Conservation (phyloP, 441 rosid genomes). For the Kokia cookei region DNA sequence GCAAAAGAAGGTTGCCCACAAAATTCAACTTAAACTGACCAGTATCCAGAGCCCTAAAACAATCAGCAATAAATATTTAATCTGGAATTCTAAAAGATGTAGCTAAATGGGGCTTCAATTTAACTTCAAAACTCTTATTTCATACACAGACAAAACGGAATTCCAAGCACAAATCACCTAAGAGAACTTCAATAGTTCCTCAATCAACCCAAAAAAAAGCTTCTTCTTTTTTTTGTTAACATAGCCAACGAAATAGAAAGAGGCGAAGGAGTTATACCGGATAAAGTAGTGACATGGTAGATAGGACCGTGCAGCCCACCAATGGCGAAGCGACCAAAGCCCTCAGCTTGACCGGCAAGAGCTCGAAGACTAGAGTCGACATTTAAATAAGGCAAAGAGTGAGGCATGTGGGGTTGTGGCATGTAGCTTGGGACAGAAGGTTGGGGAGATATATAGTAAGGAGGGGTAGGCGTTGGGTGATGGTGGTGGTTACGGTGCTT, state of each 20-base stretch:
- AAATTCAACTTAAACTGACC: neutral
- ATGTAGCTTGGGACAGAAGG: neutral
- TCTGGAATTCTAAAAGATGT: neutral
- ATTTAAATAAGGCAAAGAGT: constrained; percentile 49
- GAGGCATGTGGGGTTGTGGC: constrained; percentile 19
- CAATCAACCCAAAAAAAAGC: neutral
- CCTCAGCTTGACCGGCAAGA: constrained; percentile 80
- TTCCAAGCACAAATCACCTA: neutral
- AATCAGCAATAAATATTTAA: neutral
- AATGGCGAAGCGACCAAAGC: constrained; percentile 71
- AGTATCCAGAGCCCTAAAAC: neutral
- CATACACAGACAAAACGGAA: neutral
- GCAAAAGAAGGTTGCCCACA: neutral
- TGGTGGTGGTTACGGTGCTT: constrained; percentile 28
- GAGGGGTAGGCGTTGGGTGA: constrained; percentile 12
- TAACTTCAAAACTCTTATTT: too few species aligned
- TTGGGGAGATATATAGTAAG: constrained; percentile 17
- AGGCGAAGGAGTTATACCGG: constrained; percentile 34
- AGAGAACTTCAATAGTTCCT: neutral
- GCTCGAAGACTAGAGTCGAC: constrained; percentile 63
- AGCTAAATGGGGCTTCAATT: too few species aligned
- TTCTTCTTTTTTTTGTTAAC: neutral
- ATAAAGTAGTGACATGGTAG: constrained; percentile 56
- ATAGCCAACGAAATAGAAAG: neutral
- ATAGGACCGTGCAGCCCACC: constrained; percentile 77